These are phyloP conservation scores for Hypsizygus ulmarius DNA, from an alignment of 1,284 basidiomycete species.

Conservation along the genomic window DNA sequence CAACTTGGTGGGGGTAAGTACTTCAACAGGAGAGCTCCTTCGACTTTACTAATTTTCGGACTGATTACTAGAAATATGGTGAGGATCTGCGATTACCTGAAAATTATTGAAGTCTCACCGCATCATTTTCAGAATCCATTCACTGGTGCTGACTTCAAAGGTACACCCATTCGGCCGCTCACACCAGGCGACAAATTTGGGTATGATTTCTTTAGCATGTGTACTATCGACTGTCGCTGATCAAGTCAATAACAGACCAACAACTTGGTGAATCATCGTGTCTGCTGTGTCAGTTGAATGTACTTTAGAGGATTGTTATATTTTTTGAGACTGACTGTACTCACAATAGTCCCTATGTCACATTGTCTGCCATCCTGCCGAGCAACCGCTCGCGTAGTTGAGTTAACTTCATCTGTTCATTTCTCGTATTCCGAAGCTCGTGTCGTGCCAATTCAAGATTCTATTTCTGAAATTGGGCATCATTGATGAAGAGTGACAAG, in stretches of 20 bases:
- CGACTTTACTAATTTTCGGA: neutral
- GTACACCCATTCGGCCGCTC: constrained; percentile 37
- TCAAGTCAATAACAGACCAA: constrained; percentile 3
- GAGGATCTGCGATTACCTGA: neutral
- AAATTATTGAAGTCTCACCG: neutral
- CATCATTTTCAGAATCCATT: constrained; percentile 27
- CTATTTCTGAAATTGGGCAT: constrained; percentile 22
- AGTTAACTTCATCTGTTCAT: constrained; percentile 44
- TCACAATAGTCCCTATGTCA: constrained; percentile 21
- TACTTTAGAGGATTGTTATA: neutral
- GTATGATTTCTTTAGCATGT: constrained; percentile 21
- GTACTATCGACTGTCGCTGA: neutral
- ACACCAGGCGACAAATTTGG: constrained; percentile 39
- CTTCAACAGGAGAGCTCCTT: neutral
- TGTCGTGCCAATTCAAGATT: constrained; percentile 46
- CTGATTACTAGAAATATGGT: constrained; percentile 36
- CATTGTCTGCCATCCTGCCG: constrained; percentile 40
- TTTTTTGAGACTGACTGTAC: neutral
- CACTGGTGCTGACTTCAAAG: constrained; percentile 37
- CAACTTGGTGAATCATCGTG: constrained; percentile 7
- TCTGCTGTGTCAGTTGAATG: neutral
- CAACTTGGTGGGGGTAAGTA: constrained; percentile 49
- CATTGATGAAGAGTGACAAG: constrained; percentile 1
- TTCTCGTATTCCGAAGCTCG: constrained; percentile 38
- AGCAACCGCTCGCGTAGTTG: constrained; percentile 46